Evolutionary conservation across 805 yeast species (phyloP), one percentile per base, ranked within the genome.

Genomic region (Priceomyces castillae): DNA sequence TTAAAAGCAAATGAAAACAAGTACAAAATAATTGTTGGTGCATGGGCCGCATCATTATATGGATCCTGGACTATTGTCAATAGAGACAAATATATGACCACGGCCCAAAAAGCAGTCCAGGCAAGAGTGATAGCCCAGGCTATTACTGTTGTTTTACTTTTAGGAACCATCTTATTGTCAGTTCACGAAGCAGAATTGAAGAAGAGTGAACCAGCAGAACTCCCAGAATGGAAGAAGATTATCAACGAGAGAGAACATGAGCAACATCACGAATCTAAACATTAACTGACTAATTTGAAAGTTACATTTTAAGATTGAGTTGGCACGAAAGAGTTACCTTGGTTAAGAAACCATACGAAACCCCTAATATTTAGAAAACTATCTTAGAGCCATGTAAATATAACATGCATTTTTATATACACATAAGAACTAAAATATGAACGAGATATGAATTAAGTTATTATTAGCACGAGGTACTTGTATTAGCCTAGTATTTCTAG

Each of bases 111-210:
- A 62, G 76, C 84, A 41, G 92, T 85, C 26, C 89, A 84, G 57
- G 94, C 94, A 26, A 80, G 95, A 77, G 86, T 86, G 81, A 86
- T 86, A 58, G 95, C 95, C 7, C 95, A 86, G 63, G 86, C 84
- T 48, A 65, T 86, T 41, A 84, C 95, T 1, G 90, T 86, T 34
- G 78, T 76, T 10, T 65, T 86, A 49, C 65, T 86, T 49, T 63
- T 86, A 42, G 89, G 80, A 18, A 78, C 92, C 0, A 75, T 87
- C 55, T 80, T 80, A 41, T 64, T 82, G 50, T 70, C 81, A 35
- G 73, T 81, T 63, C 82, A 78, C 49, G 44, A 84, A 52, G 79
- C 76, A 48, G 75, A 79, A 49, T 62, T 77, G 51, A 77, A 62
- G 39, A 59, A 67, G 42, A 39, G 47, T 12, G 56, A 53, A 37